Percentiles rank a stretch among this genome's conserved stretches.
Evolutionary conservation across 352 stramenopile species (phyloP).

Genomic region (Phytophthora pluvialis): DNA sequence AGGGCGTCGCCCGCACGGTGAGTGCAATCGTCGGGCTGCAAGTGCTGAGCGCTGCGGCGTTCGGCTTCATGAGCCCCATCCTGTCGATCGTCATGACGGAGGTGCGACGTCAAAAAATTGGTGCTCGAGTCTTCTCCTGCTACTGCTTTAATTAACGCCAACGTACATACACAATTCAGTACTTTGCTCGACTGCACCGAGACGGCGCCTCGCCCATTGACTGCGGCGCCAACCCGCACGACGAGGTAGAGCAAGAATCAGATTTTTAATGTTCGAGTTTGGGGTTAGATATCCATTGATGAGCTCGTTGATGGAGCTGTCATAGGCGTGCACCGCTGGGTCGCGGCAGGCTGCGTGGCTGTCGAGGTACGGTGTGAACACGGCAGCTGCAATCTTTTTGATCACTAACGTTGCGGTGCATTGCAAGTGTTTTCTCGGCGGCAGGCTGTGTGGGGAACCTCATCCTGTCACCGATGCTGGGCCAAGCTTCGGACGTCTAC

Average conservation of each 20-base stretch:
- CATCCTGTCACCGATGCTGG: slow-evolving; percentile 68
- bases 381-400: not conserved
- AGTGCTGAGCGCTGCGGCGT: slow-evolving; percentile 59
- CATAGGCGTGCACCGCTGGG: slow-evolving; percentile 58
- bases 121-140: no score
- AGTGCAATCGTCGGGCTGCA: slow-evolving; percentile 51
- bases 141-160: not conserved
- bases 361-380: slow-evolving; percentile 45
- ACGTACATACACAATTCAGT: slow-evolving; percentile 35
- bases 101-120: slow-evolving; percentile 28
- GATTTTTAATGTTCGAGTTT: not conserved
- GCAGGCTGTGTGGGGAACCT: slow-evolving; percentile 62
- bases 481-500: slow-evolving; percentile 69
- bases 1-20: slow-evolving; percentile 38
- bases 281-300: not conserved
- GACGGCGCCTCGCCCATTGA: slow-evolving; percentile 58
- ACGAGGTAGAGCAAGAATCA: slow-evolving; percentile 25
- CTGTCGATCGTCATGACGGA: slow-evolving; percentile 73
- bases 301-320: not conserved
- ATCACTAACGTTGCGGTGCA: no score
- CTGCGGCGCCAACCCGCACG: slow-evolving; percentile 55
- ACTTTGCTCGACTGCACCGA: slow-evolving; percentile 68
- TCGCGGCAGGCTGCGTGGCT: slow-evolving; percentile 72
- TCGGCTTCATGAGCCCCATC: slow-evolving; percentile 70
- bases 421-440: slow-evolving; percentile 52